Evolutionary conservation across 2,329 filamentous ascomycete species (phyloP).

Genomic region (Gnomoniopsis sp.): DNA sequence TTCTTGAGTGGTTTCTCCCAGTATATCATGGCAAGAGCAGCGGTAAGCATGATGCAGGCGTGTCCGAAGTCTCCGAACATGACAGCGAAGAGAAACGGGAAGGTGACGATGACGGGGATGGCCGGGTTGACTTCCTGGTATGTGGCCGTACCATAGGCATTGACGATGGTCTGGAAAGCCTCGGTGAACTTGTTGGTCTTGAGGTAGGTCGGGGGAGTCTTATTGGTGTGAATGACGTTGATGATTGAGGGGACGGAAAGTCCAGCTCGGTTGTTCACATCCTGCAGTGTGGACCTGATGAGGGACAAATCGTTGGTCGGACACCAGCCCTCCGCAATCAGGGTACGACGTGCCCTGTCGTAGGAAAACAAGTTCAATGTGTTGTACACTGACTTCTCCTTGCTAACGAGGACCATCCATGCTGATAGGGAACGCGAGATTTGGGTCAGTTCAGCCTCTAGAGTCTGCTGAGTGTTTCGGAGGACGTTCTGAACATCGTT

Average conservation of each 20-base stretch:
- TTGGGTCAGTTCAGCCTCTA: slow-evolving; percentile 88
- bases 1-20: slow-evolving; percentile 94
- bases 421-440: slow-evolving; percentile 89
- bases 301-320: slow-evolving; percentile 85
- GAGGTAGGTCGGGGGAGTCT: slow-evolving; percentile 94
- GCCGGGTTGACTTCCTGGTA: slow-evolving; percentile 97
- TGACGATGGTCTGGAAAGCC: slow-evolving; percentile 97
- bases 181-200: slow-evolving; percentile 99
- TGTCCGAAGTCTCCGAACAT: slow-evolving; percentile 99
- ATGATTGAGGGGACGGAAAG: slow-evolving; percentile 98
- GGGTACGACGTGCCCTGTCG: slow-evolving; percentile 88
- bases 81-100: slow-evolving; percentile 99
- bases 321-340: slow-evolving; percentile 97
- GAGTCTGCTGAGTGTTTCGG: slow-evolving; percentile 88
- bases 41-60: slow-evolving; percentile 80
- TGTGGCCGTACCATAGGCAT: slow-evolving; percentile 95
- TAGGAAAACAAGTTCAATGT: slow-evolving; percentile 96
- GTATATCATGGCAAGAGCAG: slow-evolving; percentile 90
- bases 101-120: slow-evolving; percentile 91
- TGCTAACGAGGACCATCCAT: slow-evolving; percentile 97
- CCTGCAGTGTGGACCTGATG: slow-evolving; percentile 90
- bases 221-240: slow-evolving; percentile 95
- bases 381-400: slow-evolving; percentile 97
- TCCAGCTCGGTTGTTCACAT: slow-evolving; percentile 93
- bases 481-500: slow-evolving; percentile 90